Evolutionary conservation across 129 eudicot genomes (phyloP), one percentile per base, ranked within the genome.

Genomic region (Gnaphalium uliginosum): DNA sequence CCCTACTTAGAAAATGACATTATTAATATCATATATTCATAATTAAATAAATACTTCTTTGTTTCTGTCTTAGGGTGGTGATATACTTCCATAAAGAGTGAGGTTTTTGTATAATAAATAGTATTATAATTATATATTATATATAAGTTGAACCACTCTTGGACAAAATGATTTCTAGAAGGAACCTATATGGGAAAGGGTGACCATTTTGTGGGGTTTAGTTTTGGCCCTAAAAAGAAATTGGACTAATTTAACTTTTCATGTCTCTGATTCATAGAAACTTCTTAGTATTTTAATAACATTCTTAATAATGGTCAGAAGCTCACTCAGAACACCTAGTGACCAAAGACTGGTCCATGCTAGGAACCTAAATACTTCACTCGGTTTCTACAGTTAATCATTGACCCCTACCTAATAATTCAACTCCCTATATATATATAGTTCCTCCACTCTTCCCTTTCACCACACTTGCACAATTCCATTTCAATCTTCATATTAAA

Each of bases 381-480:
- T 72, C 76, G 76, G 66, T 56, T 72, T 71, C 76, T 56, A 30
- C n/a, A 21, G 76, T 72, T 32, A 72, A 56, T 6, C 30, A 30
- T 71, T 53, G 64, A 70, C 29, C 15, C 22, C 37, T 7, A n/a
- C 60, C 74, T 9, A 35, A 11, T 35, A 0, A 21, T 26, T 39
- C 6, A 66, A 25, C 24, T 14, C 64, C 76, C 39, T 33, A 41
- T 41, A 11, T 54, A 71, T 54, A 71, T 53, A 71, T 51, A 17
- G 3, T 41, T 41, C 15, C n/a, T 11, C n/a, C 65, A 71, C 21
- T 71, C 65, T n/a, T 71, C 18, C 29, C 27, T 29, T 30, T 10
- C 65, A 51, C n/a, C 32, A 18, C 66, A 54, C 76, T 71, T 32
- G 18, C 29, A 41, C 48, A 10, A 66, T 66, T 51, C 14, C 19